Evolutionary conservation across 805 yeast species (phyloP), one percentile per base, ranked within the genome.

Genomic region (Metschnikowia similis): DNA sequence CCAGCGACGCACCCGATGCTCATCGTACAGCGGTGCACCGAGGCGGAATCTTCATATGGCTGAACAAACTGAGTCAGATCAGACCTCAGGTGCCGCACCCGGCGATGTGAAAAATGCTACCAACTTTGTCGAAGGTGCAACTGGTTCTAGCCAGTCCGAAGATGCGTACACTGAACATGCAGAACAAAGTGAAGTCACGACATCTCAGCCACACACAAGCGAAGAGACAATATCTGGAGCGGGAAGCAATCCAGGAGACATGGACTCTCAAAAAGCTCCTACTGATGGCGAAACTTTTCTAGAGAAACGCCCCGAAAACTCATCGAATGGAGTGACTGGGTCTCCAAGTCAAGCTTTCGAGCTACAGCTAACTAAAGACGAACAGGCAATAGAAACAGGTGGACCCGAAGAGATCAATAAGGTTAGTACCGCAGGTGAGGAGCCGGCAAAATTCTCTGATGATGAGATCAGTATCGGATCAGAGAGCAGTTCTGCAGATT

Each of bases 391-490:
- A 9, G 31, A 8, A 11, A 35, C 30, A 8, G 17, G 31, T 8
- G 17, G 7, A 16, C 21, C 35, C 6, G 40, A 40, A 8, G 13
- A 17, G 21, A 46, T 46, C 35, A 39, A 41, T 30, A 46, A 26
- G 3, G 52, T 44, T 5, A 26, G 16, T 7, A 44, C 27, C 5
- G 10, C 13, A 11, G 38, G 36, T n/a, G 59, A 56, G 17, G 31
- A 40, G 14, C 32, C 50, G 27, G 45, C 46, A 9, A 16, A 49
- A 4, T 54, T 48, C 30, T 56, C 59, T 7, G 60, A 56, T 38
- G 61, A 57, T 35, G 61, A 57, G 27, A 50, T 57, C n/a, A 31
- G 35, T 14, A 41, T 57, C 8, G 49, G 42, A 17, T 48, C 44
- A 8, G 47, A 41, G 36, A 27, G 14, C 16, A 8, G 27, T 27